Conservation (phyloP, 169 alveolate genomes). For the Plasmodium gonderi region DNA sequence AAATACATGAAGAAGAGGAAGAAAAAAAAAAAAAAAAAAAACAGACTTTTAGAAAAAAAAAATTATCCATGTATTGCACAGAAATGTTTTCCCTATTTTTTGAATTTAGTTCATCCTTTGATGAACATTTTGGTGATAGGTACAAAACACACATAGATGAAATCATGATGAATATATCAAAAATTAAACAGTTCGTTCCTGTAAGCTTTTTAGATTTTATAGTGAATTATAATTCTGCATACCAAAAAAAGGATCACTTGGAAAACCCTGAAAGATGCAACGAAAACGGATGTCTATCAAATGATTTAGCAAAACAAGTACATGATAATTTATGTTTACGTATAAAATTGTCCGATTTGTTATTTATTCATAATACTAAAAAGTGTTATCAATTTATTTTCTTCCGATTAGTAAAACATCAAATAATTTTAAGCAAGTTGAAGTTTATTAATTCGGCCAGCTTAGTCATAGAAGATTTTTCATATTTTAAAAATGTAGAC, state of each 20-base stretch:
- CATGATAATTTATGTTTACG: constrained; percentile 24
- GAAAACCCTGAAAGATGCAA: neutral
- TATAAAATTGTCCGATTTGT: constrained; percentile 38
- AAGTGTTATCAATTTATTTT: constrained; percentile 30
- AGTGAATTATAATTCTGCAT: constrained; percentile 30
- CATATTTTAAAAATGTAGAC: constrained; percentile 17
- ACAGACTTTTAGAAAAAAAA: constrained; percentile 12
- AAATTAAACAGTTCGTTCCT: constrained; percentile 26
- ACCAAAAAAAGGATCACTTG: constrained; percentile 24
- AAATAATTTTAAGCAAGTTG: constrained; percentile 37
- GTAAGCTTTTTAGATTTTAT: constrained; percentile 28
- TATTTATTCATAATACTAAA: constrained; percentile 12
- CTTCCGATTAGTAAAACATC: constrained; percentile 6
- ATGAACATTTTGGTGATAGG: constrained; percentile 28
- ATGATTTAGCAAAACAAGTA: neutral
- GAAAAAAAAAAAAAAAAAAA: neutral
- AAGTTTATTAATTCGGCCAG: constrained; percentile 15
- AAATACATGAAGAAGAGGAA: neutral
- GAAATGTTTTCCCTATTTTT: constrained; percentile 55
- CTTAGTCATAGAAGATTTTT: constrained; percentile 37
- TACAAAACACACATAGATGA: constrained; percentile 39
- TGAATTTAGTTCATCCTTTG: constrained; percentile 64
- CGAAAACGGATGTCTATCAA: neutral
- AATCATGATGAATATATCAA: constrained; percentile 12
- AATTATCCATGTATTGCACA: constrained; percentile 41